These are phyloP conservation scores for Mrakiaceae sp. DNA, from an alignment of 1,284 basidiomycete genomes.

Conservation along the genomic window DNA sequence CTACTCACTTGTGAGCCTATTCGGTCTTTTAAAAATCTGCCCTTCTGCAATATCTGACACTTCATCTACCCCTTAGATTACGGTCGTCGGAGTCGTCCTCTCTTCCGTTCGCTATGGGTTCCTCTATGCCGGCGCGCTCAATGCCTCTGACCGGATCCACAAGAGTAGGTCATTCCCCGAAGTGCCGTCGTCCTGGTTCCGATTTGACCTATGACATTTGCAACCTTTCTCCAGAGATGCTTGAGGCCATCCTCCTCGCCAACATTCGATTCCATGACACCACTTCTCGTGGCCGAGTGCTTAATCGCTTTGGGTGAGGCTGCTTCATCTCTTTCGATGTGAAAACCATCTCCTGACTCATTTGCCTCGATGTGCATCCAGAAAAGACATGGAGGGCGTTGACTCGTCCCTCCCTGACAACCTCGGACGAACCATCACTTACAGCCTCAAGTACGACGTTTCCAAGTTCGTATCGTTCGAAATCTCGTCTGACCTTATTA, in stretches of 20 bases:
- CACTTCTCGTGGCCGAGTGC: conserved; percentile 66
- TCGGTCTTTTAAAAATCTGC: neutral
- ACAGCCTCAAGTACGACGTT: conserved; percentile 26
- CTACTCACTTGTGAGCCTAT: conserved; percentile 46
- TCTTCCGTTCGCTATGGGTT: conserved; percentile 29
- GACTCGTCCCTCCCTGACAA: conserved; percentile 78
- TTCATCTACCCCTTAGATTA: conserved; percentile 21
- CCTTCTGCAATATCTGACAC: neutral
- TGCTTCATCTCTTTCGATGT: conserved; percentile 30
- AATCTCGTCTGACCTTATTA: too few species aligned
- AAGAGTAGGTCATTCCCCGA: conserved; percentile 39
- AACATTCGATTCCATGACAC: conserved; percentile 91
- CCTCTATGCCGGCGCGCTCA: conserved; percentile 51
- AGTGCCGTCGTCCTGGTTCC: neutral
- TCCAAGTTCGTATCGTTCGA: too few species aligned
- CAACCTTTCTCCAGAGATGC: conserved; percentile 42
- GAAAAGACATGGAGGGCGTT: conserved; percentile 42
- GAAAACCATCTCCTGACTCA: neutral
- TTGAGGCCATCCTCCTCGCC: conserved; percentile 78
- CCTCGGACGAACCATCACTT: conserved; percentile 62
- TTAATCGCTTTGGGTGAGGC: conserved; percentile 67
- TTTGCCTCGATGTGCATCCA: neutral
- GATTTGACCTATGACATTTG: conserved; percentile 4
- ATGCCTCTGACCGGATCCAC: conserved; percentile 59
- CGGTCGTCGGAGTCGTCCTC: conserved; percentile 28